Percentiles rank a stretch among this genome's conserved stretches.
Conservation (phyloP, 179 eudicot genomes). For the Spinacia oleracea region DNA sequence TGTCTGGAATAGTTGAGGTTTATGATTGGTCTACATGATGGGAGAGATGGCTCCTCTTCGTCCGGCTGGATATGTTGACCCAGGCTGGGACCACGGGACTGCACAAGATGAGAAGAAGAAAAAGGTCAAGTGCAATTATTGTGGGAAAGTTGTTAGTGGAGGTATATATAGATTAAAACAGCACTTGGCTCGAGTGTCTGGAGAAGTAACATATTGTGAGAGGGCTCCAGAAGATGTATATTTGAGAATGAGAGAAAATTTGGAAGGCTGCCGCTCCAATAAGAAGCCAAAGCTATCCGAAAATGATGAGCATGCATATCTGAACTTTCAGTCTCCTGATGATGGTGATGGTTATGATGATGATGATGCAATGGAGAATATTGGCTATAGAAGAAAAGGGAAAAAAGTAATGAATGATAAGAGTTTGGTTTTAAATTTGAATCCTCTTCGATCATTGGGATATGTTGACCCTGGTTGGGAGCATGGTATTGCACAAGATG, state of each 20-base stretch:
- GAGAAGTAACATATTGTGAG: slow-evolving; percentile 93
- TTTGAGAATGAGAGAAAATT: slow-evolving; percentile 75
- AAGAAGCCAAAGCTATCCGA: slow-evolving; percentile 65
- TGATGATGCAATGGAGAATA: slow-evolving; percentile 42
- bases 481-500: slow-evolving; percentile 95
- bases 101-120: slow-evolving; percentile 94
- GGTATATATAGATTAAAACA: slow-evolving; percentile 94
- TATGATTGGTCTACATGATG: slow-evolving; percentile 33
- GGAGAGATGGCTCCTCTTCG: slow-evolving; percentile 64
- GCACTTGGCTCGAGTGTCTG: slow-evolving; percentile 87
- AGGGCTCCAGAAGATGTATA: slow-evolving; percentile 85
- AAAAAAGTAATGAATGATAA: slow-evolving; percentile 60
- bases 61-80: slow-evolving; percentile 65
- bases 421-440: slow-evolving; percentile 58
- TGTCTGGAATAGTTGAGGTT: slow-evolving; percentile 14
- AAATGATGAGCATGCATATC: slow-evolving; percentile 61
- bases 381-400: slow-evolving; percentile 60
- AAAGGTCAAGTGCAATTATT: slow-evolving; percentile 90
- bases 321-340: slow-evolving; percentile 62
- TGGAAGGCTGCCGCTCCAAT: slow-evolving; percentile 72
- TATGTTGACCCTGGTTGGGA: slow-evolving; percentile 99
- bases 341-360: slow-evolving; percentile 57
- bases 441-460: slow-evolving; percentile 90
- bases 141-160: slow-evolving; percentile 95
- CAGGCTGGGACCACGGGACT: slow-evolving; percentile 97